phyloP scores from a whole-genome alignment of 2,329 filamentous ascomycete species.

The Penicillium sp. region DNA sequence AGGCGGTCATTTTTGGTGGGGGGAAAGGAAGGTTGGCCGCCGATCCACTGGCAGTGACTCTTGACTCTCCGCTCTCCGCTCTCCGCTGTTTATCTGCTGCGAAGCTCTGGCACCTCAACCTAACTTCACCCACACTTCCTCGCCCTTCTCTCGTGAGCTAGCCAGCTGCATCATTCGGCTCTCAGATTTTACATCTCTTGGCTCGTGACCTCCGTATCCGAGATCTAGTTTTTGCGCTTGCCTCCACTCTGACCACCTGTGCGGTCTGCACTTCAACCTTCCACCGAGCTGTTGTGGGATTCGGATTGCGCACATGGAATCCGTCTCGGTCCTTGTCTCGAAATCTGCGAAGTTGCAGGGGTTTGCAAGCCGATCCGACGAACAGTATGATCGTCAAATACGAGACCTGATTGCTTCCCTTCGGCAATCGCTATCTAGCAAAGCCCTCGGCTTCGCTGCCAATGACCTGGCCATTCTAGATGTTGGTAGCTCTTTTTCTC shows the following conservation, averaged over 20 bases:
- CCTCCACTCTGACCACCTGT: neutral
- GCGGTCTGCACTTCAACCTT: neutral
- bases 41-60: neutral
- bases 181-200: no score
- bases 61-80: slow-evolving; percentile 2
- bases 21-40: neutral
- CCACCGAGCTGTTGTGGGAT: neutral
- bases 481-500: slow-evolving; percentile 27
- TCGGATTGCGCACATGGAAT: slow-evolving; percentile 14
- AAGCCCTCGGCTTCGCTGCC: slow-evolving; percentile 33
- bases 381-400: slow-evolving; percentile 51
- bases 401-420: slow-evolving; percentile 43
- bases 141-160: no score
- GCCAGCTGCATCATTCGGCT: no score
- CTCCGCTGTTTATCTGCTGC: neutral
- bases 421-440: slow-evolving; percentile 40
- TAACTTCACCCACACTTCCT: no score
- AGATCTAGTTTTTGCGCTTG: no score
- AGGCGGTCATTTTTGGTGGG: slow-evolving; percentile 2
- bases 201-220: no score
- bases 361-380: slow-evolving; percentile 37
- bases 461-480: slow-evolving; percentile 40
- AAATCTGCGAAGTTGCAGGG: slow-evolving; percentile 37
- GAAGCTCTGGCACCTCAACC: no score
- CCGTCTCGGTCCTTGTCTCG: slow-evolving; percentile 16